These are phyloP conservation scores for Morella rubra DNA, from an alignment of 306 rosid species.

Conservation along the genomic window DNA sequence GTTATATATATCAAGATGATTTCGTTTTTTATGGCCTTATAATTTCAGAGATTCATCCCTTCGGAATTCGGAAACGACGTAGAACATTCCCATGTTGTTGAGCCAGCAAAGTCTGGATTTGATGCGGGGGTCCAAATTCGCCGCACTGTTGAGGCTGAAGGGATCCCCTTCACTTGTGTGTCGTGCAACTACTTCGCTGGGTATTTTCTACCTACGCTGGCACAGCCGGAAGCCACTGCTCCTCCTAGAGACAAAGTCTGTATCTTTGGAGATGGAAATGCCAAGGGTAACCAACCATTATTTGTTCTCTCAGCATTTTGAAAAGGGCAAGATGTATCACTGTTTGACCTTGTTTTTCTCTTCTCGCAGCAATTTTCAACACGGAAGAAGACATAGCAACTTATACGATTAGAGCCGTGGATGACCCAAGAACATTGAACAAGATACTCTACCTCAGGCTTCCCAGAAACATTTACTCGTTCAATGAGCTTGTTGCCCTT, in stretches of 20 bases:
- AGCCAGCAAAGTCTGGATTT: constrained; percentile 83
- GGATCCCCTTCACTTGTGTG: constrained; percentile 72
- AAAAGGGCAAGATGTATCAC: too few relatives aligned
- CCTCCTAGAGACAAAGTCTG: constrained; percentile 76
- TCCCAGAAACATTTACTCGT: constrained; percentile 62
- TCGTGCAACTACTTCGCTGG: constrained; percentile 60
- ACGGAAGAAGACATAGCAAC: constrained; percentile 81
- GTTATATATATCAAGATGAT: too few relatives aligned
- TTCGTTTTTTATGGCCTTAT: background rate
- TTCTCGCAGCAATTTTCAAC: constrained; percentile 59
- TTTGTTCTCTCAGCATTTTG: background rate
- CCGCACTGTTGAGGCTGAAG: constrained; percentile 60
- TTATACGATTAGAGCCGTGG: constrained; percentile 79
- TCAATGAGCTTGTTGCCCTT: constrained; percentile 72
- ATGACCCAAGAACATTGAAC: constrained; percentile 83
- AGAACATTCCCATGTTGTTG: constrained; percentile 70
- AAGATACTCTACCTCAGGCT: constrained; percentile 75
- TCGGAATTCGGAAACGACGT: constrained; percentile 88
- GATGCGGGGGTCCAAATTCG: constrained; percentile 59
- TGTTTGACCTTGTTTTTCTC: too few relatives aligned
- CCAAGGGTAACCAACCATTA: constrained; percentile 47
- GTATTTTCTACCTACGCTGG: constrained; percentile 71
- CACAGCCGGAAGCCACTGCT: constrained; percentile 61
- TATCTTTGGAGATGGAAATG: constrained; percentile 70
- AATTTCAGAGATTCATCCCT: constrained; percentile 75